phyloP scores from a whole-genome alignment of 371 early-diverging fungal species.

The Mortierella sp. region DNA sequence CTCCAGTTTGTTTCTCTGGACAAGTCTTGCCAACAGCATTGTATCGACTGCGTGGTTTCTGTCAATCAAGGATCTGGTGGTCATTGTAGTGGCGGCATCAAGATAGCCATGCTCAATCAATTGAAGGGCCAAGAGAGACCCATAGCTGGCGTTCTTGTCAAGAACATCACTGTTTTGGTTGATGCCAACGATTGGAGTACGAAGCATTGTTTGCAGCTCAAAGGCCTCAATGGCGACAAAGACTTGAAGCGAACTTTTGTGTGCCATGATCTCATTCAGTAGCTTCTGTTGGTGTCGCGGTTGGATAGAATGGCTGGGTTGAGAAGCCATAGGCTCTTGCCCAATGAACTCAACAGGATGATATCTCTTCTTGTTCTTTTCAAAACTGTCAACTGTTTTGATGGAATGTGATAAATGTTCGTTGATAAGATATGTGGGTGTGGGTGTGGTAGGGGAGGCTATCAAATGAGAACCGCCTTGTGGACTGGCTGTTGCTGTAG shows the following conservation, averaged over 20 bases:
- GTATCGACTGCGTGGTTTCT: background rate
- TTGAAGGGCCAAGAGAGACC: background rate
- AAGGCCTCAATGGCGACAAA: conserved; percentile 6
- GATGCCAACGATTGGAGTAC: background rate
- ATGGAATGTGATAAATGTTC: background rate
- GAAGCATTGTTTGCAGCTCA: conserved; percentile 1
- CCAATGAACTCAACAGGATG: background rate
- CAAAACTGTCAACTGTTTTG: background rate
- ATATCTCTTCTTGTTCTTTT: too few species aligned
- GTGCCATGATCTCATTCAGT: background rate
- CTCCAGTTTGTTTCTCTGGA: background rate
- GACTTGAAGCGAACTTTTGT: background rate
- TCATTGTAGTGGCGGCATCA: background rate
- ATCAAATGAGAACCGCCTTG: background rate
- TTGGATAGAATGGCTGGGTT: background rate
- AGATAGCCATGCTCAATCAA: background rate
- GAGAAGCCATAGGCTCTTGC: background rate
- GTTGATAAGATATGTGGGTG: background rate
- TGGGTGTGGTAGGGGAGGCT: background rate
- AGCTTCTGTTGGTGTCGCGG: conserved; percentile 2
- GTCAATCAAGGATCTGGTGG: background rate
- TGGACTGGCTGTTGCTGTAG: background rate
- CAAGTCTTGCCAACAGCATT: background rate
- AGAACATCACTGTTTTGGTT: background rate
- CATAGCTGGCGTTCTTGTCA: background rate